These are phyloP conservation scores for Parastagonospora avenae DNA, from an alignment of 2,329 filamentous ascomycete species.

Conservation along the genomic window DNA sequence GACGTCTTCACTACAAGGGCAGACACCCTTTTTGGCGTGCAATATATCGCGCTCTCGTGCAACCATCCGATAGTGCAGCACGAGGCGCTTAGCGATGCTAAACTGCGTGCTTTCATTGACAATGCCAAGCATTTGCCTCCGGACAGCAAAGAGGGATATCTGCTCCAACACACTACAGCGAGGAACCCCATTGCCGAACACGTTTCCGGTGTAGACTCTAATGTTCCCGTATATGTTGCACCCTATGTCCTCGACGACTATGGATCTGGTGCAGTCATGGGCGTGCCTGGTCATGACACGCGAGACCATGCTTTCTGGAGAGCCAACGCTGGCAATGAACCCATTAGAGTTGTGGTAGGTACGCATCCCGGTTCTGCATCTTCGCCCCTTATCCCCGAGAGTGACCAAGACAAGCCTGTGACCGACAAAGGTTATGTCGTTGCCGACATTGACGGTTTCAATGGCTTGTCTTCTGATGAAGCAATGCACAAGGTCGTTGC, in stretches of 20 bases:
- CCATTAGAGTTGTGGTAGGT: conserved; percentile 63
- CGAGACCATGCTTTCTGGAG: conserved; percentile 83
- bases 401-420: conserved; percentile 60
- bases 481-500: conserved; percentile 65
- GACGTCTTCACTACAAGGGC: conserved; percentile 84
- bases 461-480: conserved; percentile 66
- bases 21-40: conserved; percentile 85
- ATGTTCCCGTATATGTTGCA: conserved; percentile 78
- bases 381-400: conserved; percentile 22
- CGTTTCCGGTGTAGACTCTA: conserved; percentile 53
- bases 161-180: conserved; percentile 56
- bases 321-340: conserved; percentile 65
- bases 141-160: conserved; percentile 68
- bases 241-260: conserved; percentile 87
- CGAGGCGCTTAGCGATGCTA: conserved; percentile 63
- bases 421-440: conserved; percentile 71
- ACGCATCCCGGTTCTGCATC: conserved; percentile 9
- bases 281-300: conserved; percentile 82
- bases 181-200: conserved; percentile 57
- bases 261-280: conserved; percentile 88
- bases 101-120: conserved; percentile 71
- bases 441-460: conserved; percentile 67
- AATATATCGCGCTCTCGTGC: conserved; percentile 80
- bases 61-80: conserved; percentile 71
- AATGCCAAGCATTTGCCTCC: conserved; percentile 57